Evolutionary conservation across 208 protist species (phyloP).

Genomic region (Borovskyia barvae): DNA sequence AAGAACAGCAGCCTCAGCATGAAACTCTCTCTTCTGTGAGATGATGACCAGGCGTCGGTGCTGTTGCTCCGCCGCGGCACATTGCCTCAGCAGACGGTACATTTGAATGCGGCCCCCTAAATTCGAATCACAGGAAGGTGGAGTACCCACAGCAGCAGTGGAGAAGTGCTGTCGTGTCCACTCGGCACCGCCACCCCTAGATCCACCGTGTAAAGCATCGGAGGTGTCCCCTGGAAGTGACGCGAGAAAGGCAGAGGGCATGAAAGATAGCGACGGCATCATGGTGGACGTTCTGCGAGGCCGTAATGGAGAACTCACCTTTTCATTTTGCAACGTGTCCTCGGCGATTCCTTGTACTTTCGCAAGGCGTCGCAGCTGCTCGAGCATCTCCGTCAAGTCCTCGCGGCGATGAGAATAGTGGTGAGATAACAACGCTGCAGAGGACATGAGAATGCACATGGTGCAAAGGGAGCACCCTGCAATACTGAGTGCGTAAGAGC

Average conservation of each 20-base stretch:
- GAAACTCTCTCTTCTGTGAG: slow-evolving; percentile 2
- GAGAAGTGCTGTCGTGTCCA: too few relatives aligned
- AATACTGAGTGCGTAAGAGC: slow-evolving; percentile 23
- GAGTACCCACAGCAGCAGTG: too few relatives aligned
- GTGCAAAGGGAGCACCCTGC: slow-evolving; percentile 15
- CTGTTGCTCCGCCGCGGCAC: slow-evolving; percentile 8
- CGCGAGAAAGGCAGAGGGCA: background rate
- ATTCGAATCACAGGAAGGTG: too few relatives aligned
- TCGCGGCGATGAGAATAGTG: background rate
- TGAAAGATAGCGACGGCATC: background rate
- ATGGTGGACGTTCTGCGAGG: too few relatives aligned
- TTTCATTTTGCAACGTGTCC: background rate
- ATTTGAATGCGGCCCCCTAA: slow-evolving; percentile 5
- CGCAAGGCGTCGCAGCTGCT: slow-evolving; percentile 7
- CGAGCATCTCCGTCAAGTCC: slow-evolving; percentile 6
- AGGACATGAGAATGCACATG: slow-evolving; percentile 9
- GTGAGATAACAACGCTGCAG: slow-evolving; percentile 2
- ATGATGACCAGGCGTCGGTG: background rate
- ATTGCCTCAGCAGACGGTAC: slow-evolving; percentile 13
- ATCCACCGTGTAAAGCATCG: background rate
- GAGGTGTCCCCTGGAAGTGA: too few relatives aligned
- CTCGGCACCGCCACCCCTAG: background rate
- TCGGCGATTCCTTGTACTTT: slow-evolving; percentile 2
- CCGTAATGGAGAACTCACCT: slow-evolving; percentile 3
- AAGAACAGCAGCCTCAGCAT: background rate